Base-by-base conservation (phyloP, 2,329 filamentous ascomycete species). In the Colletotrichum sp. region DNA sequence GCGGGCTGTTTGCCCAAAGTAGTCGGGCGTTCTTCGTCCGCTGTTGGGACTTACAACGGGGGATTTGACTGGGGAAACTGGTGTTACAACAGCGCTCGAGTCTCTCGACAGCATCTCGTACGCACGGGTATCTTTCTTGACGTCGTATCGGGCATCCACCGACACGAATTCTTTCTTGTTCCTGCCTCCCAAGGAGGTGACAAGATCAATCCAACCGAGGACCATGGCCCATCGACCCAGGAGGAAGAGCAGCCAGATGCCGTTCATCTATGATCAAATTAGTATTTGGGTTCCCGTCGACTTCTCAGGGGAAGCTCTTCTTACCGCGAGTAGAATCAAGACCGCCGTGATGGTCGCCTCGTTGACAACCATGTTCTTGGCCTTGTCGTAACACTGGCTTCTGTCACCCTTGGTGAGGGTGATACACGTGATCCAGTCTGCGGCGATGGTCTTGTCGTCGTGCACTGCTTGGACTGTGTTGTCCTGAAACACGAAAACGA, bases 401-500 rank as follows among this genome's bases (percentile, higher is more conserved):
- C 94, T 95, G 79, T 96, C 85, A 10, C 89, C 91, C 0, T 86
- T 82, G 26, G 86, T 86, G 1, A 80, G 28, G 1, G 90, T 85
- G n/a, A 99, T 88, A 81, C 97, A 99, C 0, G 82, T 13, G 2
- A 97, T 83, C 94, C 95, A 98, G 4, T 89, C 87, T 43, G 85
- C 76, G 3, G 93, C 91, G 30, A 91, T 89, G 52, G 24, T 72
- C 1, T 87, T 86, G 69, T 93, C 81, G 43, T 92, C 88, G 52
- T 90, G 88, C 24, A 90, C 84, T 4, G 90, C 89, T 68, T 91
- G 86, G 14, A 94, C 90, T 26, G 94, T 90, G 79, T 93, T 93
- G 84, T 98, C 94, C 81, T 98, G 91, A 82, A 95, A 95, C 64
- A 98, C 93, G 82, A 98, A 98, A 70, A 98, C 90, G 61, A 98